Evolutionary conservation across 306 rosid species (phyloP).

Genomic region (Pterocarpus santalinus): DNA sequence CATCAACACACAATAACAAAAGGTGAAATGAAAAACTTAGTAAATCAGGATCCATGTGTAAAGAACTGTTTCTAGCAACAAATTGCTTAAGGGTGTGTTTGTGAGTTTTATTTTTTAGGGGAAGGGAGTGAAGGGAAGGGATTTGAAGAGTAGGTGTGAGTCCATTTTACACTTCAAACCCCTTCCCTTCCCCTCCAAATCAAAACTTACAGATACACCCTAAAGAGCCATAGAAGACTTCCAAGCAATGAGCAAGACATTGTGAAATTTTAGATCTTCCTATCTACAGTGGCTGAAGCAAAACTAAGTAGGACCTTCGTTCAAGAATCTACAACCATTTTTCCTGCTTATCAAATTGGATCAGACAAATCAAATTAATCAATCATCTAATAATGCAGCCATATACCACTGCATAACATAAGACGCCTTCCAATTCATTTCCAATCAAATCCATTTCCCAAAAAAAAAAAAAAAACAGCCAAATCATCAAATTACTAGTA

Average conservation of each 20-base stretch:
- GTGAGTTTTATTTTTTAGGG: no score
- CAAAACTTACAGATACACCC: neutral
- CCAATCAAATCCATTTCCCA: no score
- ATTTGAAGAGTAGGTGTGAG: no score
- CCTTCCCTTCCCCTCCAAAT: no score
- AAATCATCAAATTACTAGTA: no score
- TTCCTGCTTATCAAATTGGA: slow-evolving; percentile 1
- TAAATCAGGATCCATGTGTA: slow-evolving; percentile 4
- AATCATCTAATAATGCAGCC: slow-evolving; percentile 1
- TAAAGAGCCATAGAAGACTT: neutral
- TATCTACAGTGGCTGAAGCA: neutral
- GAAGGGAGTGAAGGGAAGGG: no score
- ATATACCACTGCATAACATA: neutral
- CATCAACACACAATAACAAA: neutral
- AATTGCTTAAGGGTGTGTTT: neutral
- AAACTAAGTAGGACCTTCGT: slow-evolving; percentile 8
- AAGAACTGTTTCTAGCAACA: slow-evolving; percentile 20
- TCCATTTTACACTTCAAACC: no score
- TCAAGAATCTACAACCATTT: slow-evolving; percentile 4
- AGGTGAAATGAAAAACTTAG: slow-evolving; percentile 4
- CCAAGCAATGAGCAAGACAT: neutral
- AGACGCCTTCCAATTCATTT: neutral
- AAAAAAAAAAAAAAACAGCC: no score
- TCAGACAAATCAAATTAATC: slow-evolving; percentile 9
- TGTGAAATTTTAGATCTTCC: neutral